Conservation (phyloP, 2,329 filamentous ascomycete species). For the Exutisphaerella laricina region DNA sequence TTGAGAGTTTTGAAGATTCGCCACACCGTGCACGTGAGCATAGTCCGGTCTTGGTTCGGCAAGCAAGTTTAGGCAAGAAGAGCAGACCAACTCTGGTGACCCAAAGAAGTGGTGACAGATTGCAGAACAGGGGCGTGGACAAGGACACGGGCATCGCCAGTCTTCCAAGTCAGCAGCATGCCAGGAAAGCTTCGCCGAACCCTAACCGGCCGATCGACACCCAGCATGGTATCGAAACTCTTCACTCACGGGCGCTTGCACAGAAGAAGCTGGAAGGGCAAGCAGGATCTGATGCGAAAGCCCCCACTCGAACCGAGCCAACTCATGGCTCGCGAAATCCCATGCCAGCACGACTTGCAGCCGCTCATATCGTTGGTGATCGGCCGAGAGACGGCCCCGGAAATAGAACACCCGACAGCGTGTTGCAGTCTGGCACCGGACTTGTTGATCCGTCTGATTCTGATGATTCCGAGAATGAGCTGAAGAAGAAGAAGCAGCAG, state of each 20-base stretch:
- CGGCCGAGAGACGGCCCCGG: constrained; percentile 1
- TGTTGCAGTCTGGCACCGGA: constrained; percentile 32
- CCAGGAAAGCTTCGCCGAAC: constrained; percentile 3
- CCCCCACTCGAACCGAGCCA: neutral
- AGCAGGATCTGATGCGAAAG: constrained; percentile 6
- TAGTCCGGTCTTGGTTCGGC: constrained; percentile 35
- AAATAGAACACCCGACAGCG: constrained; percentile 22
- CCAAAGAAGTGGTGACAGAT: constrained; percentile 40
- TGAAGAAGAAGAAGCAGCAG: no score
- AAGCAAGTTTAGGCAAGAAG: constrained; percentile 45
- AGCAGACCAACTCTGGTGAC: constrained; percentile 45
- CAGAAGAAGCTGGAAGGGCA: constrained; percentile 15
- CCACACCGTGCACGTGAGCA: constrained; percentile 1
- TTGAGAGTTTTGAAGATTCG: constrained; percentile 5
- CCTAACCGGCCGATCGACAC: constrained; percentile 1
- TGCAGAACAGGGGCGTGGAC: constrained; percentile 16
- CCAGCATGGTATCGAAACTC: constrained; percentile 1
- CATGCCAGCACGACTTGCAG: neutral
- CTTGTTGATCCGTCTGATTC: constrained; percentile 32
- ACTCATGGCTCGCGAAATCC: no score
- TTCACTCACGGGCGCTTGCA: constrained; percentile 7
- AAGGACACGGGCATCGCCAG: constrained; percentile 10
- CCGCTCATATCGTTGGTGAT: neutral
- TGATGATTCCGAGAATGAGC: constrained; percentile 28
- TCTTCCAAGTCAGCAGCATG: constrained; percentile 21